Base-by-base conservation (phyloP, 192 early-diverging fungal species). In the Coemansia biformis region DNA sequence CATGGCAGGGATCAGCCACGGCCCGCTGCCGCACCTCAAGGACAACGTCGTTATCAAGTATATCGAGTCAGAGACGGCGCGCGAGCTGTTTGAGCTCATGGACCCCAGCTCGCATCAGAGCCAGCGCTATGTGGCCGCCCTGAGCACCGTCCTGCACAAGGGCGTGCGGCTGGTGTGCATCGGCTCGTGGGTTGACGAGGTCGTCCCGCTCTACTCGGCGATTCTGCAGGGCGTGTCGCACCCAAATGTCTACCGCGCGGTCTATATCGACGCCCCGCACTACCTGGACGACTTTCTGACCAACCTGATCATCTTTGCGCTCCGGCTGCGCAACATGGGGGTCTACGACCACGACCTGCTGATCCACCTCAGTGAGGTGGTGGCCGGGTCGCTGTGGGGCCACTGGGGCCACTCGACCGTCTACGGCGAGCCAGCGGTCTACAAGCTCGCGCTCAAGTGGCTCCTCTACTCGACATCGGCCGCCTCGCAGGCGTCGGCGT, bases 31-130 rank as follows among this genome's bases (percentile, higher is more conserved):
- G 18, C 74, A 77, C 46, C 67, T 95, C 39, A 86, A 86, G 57
- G 82, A 85, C n/a, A 89, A 79, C 52, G 59, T 90, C 10, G 79
- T 93, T 26, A 82, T 97, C 4, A 85, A 88, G 54, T 89, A 91
- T 59, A 83, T 94, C 57, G 93, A 94, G 54, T 84, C 85, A 0
- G 91, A 91, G 40, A 81, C 92, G 13, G 89, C 93, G 6, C 79
- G 87, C 26, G 91, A 98, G 59, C 65, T 98, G 28, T 98, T 98
- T 76, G 88, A 92, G 39, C 92, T 96, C 53, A 90, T 89, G 81
- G 86, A 92, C 46, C 80, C 86, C 2, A 80, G 76, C 19, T 82
- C 83, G 8, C 51, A 50, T 0, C 85, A 91, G 37, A 68, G 90
- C 30, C 67, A 71, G 51, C 76, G 76, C 37, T 98, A 89, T 43